Conservation (phyloP, 768 basidiomycete genomes). For the Russula emetica region DNA sequence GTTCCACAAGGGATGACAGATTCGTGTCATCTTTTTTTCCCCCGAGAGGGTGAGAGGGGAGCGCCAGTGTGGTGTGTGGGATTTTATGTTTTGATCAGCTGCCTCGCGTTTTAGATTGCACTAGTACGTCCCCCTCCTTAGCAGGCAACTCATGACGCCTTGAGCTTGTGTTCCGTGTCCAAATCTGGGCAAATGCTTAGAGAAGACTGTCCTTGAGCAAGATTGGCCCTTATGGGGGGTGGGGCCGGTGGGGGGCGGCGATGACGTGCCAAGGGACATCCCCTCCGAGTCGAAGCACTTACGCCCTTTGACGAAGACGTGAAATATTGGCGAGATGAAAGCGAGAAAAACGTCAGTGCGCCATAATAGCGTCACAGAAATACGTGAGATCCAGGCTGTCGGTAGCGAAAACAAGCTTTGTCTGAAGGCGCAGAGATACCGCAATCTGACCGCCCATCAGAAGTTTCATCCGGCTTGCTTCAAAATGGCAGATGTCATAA, state of each 20-base stretch:
- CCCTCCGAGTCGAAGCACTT: constrained; percentile 1
- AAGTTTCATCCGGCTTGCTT: constrained; percentile 9
- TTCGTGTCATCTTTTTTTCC: constrained; percentile 6
- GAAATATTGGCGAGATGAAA: constrained; percentile 8
- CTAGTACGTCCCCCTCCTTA: not conserved
- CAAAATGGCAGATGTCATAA: constrained; percentile 21
- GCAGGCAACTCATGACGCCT: constrained; percentile 1
- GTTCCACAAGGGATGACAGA: not conserved
- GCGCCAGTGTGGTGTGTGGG: constrained; percentile 12
- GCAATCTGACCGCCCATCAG: constrained; percentile 17
- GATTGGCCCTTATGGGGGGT: not conserved
- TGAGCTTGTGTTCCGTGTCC: not conserved
- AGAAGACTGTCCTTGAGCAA: constrained; percentile 9
- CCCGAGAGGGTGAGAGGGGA: not conserved
- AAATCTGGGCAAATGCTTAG: constrained; percentile 1
- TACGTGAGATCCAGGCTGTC: constrained; percentile 18
- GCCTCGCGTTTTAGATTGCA: not conserved
- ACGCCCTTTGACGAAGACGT: constrained; percentile 7
- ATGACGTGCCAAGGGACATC: not conserved
- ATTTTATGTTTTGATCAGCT: constrained; percentile 13
- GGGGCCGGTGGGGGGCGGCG: not conserved
- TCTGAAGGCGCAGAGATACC: constrained; percentile 12
- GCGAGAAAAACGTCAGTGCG: constrained; percentile 11
- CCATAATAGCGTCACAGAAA: constrained; percentile 8
- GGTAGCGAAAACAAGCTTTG: constrained; percentile 20